These are phyloP conservation scores for Globisporangium recalcitrans DNA, from an alignment of 352 stramenopile species.

Conservation along the genomic window DNA sequence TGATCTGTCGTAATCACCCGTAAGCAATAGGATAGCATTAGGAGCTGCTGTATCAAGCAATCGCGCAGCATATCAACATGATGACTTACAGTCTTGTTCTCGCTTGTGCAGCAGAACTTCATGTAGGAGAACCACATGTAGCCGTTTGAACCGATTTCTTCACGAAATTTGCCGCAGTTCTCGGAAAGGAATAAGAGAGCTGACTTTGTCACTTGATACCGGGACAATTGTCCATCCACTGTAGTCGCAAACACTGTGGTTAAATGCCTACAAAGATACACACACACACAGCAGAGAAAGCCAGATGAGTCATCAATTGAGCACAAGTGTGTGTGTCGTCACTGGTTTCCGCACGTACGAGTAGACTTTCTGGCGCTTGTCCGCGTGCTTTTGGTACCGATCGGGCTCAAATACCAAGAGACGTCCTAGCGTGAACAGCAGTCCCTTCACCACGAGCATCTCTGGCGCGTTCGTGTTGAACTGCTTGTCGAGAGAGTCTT, in stretches of 20 bases:
- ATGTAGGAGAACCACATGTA: conserved; percentile 63
- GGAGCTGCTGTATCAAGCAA: background rate
- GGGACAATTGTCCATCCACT: conserved; percentile 49
- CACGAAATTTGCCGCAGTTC: conserved; percentile 33
- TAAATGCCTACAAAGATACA: conserved; percentile 38
- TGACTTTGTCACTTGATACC: conserved; percentile 67
- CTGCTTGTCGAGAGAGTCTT: conserved; percentile 69
- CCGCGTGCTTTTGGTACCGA: conserved; percentile 35
- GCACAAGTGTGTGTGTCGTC: background rate
- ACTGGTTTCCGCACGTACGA: conserved; percentile 24
- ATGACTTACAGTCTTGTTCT: conserved; percentile 70
- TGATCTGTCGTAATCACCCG: conserved; percentile 38
- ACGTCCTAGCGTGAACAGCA: conserved; percentile 53
- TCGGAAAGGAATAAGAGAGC: conserved; percentile 45
- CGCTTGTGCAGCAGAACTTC: conserved; percentile 56
- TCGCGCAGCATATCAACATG: too few relatives aligned
- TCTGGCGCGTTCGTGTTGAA: conserved; percentile 59
- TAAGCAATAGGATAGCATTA: background rate
- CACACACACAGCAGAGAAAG: conserved; percentile 8
- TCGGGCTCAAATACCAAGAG: conserved; percentile 48
- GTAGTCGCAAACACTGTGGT: conserved; percentile 55
- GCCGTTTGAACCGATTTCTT: conserved; percentile 51
- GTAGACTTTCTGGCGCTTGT: conserved; percentile 55
- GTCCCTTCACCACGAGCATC: conserved; percentile 69
- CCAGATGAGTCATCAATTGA: conserved; percentile 5